These are phyloP conservation scores for Aspergillus sp. DNA, from an alignment of 2,329 filamentous ascomycete species.

Conservation along the genomic window DNA sequence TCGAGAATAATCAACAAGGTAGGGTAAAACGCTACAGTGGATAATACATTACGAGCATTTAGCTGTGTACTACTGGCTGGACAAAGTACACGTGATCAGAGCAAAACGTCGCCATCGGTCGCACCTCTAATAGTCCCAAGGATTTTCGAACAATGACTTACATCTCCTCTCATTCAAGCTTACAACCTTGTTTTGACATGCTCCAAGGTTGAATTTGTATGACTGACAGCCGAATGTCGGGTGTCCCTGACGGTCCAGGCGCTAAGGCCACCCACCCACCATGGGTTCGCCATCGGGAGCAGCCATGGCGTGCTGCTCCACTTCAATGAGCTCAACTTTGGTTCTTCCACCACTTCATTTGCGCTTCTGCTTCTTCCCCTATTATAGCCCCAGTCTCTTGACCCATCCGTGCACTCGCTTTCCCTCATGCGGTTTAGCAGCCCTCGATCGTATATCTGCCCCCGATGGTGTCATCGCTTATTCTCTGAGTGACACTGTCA, in stretches of 20 bases:
- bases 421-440: background rate
- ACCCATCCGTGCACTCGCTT: background rate
- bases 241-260: background rate
- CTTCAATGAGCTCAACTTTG: background rate
- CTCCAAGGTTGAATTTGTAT: background rate
- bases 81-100: too few species aligned
- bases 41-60: too few species aligned
- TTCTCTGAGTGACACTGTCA: background rate
- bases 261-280: background rate
- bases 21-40: too few species aligned
- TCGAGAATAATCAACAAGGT: too few species aligned
- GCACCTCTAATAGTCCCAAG: background rate
- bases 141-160: background rate
- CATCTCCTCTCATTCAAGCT: background rate
- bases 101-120: background rate
- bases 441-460: background rate
- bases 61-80: too few species aligned
- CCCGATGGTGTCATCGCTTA: slow-evolving; percentile 10
- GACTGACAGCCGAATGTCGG: background rate
- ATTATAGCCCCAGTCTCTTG: background rate
- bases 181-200: background rate
- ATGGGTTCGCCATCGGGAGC: background rate
- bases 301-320: slow-evolving; percentile 3
- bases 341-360: slow-evolving; percentile 1
- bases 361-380: background rate